Percentiles rank a stretch among this genome's conserved stretches.
phyloP scores from a whole-genome alignment of 1,139 yeast species.

The Geotrichum candidum region DNA sequence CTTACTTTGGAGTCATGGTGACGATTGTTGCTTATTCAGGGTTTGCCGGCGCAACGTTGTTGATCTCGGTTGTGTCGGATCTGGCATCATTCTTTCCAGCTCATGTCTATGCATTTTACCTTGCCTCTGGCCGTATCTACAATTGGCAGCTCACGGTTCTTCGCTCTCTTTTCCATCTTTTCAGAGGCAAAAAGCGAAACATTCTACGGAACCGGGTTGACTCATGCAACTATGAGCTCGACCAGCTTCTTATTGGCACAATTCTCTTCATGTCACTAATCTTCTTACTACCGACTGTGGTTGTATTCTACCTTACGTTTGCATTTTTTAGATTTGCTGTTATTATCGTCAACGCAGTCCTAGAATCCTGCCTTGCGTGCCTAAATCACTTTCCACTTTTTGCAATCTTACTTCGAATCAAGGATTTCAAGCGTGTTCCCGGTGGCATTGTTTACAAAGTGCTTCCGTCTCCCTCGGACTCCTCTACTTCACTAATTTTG shows the following conservation, averaged over 20 bases:
- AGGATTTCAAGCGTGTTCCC: conserved; percentile 82
- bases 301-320: conserved; percentile 77
- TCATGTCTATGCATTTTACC: conserved; percentile 72
- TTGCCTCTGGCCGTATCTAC: conserved; percentile 72
- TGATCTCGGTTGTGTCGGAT: conserved; percentile 64
- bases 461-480: conserved; percentile 8
- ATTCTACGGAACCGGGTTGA: conserved; percentile 81
- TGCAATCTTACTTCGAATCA: conserved; percentile 67
- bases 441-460: conserved; percentile 63
- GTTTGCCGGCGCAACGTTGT: conserved; percentile 56
- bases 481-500: conserved; percentile 22
- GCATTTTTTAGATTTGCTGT: conserved; percentile 52
- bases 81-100: conserved; percentile 55
- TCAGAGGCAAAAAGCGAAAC: conserved; percentile 86
- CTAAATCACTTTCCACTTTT: conserved; percentile 84
- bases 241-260: conserved; percentile 84
- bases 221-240: conserved; percentile 73
- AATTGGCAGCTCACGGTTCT: conserved; percentile 66
- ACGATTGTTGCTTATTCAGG: conserved; percentile 41
- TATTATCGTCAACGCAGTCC: conserved; percentile 45
- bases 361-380: conserved; percentile 59
- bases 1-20: conserved; percentile 34
- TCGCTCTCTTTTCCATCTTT: conserved; percentile 71
- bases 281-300: conserved; percentile 77
- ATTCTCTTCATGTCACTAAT: conserved; percentile 73